Evolutionary conservation across 1,139 yeast genomes (phyloP).

Genomic region (Meyerozyma sp.): DNA sequence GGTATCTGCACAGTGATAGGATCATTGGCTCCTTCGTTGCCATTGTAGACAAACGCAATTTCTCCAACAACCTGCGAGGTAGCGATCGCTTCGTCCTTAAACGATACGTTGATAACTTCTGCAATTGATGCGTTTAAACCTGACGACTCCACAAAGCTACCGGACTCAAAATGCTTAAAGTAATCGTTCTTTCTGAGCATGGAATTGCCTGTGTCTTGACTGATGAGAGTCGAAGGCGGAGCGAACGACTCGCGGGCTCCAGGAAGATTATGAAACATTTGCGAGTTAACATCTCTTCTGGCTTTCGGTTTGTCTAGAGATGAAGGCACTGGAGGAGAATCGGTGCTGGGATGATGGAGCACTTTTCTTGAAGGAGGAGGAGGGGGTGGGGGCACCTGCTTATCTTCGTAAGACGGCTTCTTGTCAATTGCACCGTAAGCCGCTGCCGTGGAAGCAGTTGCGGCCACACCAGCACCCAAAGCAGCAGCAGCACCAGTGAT

Average conservation of each 20-base stretch:
- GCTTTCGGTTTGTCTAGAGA: constrained; percentile 2
- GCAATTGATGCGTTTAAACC: constrained; percentile 78
- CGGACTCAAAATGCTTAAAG: constrained; percentile 42
- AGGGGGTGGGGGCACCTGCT: constrained; percentile 35
- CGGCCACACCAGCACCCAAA: constrained; percentile 4
- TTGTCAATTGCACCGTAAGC: constrained; percentile 1
- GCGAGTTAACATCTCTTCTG: constrained; percentile 49
- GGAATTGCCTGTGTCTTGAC: constrained; percentile 33
- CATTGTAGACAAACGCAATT: constrained; percentile 63
- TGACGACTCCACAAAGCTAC: constrained; percentile 35
- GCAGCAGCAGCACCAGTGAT: constrained; percentile 3
- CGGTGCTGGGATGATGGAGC: constrained; percentile 17
- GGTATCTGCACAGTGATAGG: constrained; percentile 27
- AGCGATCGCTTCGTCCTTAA: constrained; percentile 56
- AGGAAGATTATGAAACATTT: constrained; percentile 47
- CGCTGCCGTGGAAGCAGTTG: constrained; percentile 4
- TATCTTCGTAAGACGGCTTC: not conserved
- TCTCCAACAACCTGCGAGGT: constrained; percentile 72
- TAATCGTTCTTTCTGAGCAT: constrained; percentile 25
- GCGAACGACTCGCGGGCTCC: constrained; percentile 35
- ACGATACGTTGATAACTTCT: constrained; percentile 72
- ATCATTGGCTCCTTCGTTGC: constrained; percentile 12
- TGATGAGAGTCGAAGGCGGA: constrained; percentile 14
- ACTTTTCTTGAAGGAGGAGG: constrained; percentile 75
- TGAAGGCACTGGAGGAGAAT: constrained; percentile 1